These are phyloP conservation scores for Talaromyces sp. DNA, from an alignment of 2,329 filamentous ascomycete genomes.

Conservation along the genomic window DNA sequence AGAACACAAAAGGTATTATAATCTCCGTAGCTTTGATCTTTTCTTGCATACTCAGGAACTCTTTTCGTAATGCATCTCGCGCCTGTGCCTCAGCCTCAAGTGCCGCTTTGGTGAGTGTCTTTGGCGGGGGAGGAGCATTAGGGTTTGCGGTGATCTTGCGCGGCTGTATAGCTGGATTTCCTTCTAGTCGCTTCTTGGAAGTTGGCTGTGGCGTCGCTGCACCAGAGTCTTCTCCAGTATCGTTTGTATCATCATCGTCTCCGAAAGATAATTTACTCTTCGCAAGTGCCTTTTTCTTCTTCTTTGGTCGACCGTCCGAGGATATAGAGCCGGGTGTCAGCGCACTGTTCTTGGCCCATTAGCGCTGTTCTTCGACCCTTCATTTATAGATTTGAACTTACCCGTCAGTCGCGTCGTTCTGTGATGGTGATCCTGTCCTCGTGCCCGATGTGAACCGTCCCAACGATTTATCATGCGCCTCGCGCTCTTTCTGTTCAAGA, in stretches of 20 bases:
- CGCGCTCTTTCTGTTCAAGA: constrained; percentile 84
- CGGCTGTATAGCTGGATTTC: constrained; percentile 26
- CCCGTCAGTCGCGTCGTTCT: constrained; percentile 53
- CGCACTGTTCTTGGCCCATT: constrained; percentile 57
- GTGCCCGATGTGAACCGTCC: constrained; percentile 41
- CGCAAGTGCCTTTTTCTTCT: constrained; percentile 58
- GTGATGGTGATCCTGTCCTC: constrained; percentile 50
- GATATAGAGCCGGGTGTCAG: constrained; percentile 42
- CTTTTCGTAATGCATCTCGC: constrained; percentile 68
- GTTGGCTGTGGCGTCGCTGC: constrained; percentile 38
- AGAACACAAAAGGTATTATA: constrained; percentile 91
- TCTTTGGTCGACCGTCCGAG: constrained; percentile 44
- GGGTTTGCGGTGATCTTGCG: constrained; percentile 45
- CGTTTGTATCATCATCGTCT: constrained; percentile 66
- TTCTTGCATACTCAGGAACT: constrained; percentile 81
- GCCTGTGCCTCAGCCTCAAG: constrained; percentile 76
- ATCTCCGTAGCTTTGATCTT: constrained; percentile 86
- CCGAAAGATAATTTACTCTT: constrained; percentile 62
- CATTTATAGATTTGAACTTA: constrained; percentile 42
- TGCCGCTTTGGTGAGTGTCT: constrained; percentile 70
- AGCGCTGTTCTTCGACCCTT: constrained; percentile 35
- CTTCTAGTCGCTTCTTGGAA: constrained; percentile 36
- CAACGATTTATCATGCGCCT: constrained; percentile 64
- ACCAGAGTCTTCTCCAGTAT: constrained; percentile 44
- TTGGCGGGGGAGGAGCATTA: constrained; percentile 57